Percentiles rank a stretch among this genome's conserved stretches.
phyloP scores from a whole-genome alignment of 805 yeast genomes.

The Komagataella mondaviorum region DNA sequence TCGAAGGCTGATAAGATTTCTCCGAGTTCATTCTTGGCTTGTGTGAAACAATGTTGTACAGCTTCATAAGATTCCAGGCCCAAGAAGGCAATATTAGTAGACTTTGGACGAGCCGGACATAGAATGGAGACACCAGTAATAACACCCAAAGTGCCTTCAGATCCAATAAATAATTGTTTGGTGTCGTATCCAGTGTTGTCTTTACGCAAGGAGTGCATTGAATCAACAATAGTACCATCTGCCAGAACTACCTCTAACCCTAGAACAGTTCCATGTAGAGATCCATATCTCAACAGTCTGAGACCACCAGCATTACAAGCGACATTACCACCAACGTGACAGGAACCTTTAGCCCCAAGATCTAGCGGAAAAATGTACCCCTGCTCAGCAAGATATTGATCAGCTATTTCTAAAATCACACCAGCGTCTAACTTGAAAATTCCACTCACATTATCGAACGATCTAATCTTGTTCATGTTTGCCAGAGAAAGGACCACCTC shows the following conservation, averaged over 20 bases:
- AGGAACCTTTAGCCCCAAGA: slow-evolving; percentile 93
- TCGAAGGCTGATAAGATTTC: slow-evolving; percentile 90
- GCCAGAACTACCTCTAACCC: slow-evolving; percentile 92
- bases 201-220: slow-evolving; percentile 77
- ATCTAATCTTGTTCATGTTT: slow-evolving; percentile 62
- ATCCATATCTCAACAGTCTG: slow-evolving; percentile 76
- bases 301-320: slow-evolving; percentile 97
- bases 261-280: slow-evolving; percentile 81
- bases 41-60: slow-evolving; percentile 72
- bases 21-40: slow-evolving; percentile 64
- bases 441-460: slow-evolving; percentile 75
- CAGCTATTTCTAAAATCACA: slow-evolving; percentile 76
- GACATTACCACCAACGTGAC: slow-evolving; percentile 90
- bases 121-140: slow-evolving; percentile 83
- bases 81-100: slow-evolving; percentile 77
- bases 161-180: slow-evolving; percentile 86
- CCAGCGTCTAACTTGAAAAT: slow-evolving; percentile 87
- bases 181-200: slow-evolving; percentile 93
- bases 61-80: slow-evolving; percentile 72
- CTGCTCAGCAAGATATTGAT: slow-evolving; percentile 58
- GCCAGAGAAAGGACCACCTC: slow-evolving; percentile 68
- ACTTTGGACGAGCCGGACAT: slow-evolving; percentile 81
- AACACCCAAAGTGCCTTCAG: slow-evolving; percentile 86
- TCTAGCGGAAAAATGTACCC: slow-evolving; percentile 90
- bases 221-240: slow-evolving; percentile 69